Evolutionary conservation across 768 basidiomycete species (phyloP).

Genomic region (Basidioascus undulatus): DNA sequence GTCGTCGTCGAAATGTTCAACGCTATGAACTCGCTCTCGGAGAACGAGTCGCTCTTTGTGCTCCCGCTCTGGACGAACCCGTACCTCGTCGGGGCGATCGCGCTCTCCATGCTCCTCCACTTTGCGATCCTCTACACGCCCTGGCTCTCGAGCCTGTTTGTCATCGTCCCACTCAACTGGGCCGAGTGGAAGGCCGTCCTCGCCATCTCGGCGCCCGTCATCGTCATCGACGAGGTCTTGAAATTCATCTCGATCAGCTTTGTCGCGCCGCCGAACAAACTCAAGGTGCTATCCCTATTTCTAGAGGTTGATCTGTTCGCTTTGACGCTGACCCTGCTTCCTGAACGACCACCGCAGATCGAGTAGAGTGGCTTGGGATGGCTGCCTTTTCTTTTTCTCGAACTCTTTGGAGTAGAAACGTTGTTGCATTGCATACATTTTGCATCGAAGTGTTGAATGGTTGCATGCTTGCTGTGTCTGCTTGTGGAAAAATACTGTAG

Average conservation of each 20-base stretch:
- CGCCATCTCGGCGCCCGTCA: slow-evolving; percentile 60
- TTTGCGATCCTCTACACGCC: slow-evolving; percentile 91
- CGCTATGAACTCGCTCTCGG: slow-evolving; percentile 90
- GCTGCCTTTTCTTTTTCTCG: no score
- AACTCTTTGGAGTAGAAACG: no score
- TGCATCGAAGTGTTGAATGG: no score
- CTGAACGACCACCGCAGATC: no score
- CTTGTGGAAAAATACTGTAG: no score
- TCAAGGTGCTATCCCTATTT: no score
- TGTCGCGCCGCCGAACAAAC: slow-evolving; percentile 31
- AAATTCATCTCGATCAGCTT: slow-evolving; percentile 38
- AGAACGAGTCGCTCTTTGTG: slow-evolving; percentile 75
- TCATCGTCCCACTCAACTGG: slow-evolving; percentile 84
- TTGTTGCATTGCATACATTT: no score
- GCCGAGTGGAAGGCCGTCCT: slow-evolving; percentile 85
- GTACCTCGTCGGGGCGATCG: slow-evolving; percentile 69
- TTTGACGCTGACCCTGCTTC: no score
- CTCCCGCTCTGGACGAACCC: slow-evolving; percentile 87
- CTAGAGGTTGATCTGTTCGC: no score
- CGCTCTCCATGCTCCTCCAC: slow-evolving; percentile 77
- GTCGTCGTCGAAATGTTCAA: slow-evolving; percentile 96
- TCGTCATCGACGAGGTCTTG: slow-evolving; percentile 70
- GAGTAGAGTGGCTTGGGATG: no score
- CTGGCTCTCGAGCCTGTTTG: slow-evolving; percentile 81
- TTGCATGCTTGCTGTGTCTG: no score